These are phyloP conservation scores for Cercospora citrullina DNA, from an alignment of 2,329 filamentous ascomycete species.

Conservation along the genomic window DNA sequence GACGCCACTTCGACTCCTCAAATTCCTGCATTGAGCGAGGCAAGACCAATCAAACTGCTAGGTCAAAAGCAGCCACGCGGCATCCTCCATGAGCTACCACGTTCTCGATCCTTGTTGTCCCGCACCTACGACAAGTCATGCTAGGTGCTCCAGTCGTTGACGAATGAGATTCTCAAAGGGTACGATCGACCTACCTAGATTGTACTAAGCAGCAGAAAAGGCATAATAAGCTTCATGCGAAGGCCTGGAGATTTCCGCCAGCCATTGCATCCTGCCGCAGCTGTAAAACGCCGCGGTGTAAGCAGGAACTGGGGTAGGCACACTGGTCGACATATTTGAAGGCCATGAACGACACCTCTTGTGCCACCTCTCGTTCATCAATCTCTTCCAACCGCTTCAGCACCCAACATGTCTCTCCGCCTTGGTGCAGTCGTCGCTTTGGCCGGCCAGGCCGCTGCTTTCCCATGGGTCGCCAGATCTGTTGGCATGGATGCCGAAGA, in stretches of 20 bases:
- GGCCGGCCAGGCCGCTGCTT: constrained; percentile 37
- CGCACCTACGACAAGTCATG: background rate
- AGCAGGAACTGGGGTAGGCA: background rate
- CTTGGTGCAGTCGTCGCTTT: constrained; percentile 27
- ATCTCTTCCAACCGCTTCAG: background rate
- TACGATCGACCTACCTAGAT: background rate
- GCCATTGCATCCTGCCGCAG: background rate
- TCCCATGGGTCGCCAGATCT: constrained; percentile 43
- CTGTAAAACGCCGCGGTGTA: background rate
- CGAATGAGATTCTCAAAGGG: background rate
- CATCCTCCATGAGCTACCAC: background rate
- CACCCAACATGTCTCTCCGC: constrained; percentile 4
- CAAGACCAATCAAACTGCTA: background rate
- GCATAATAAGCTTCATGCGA: constrained; percentile 5
- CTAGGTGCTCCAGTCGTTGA: background rate
- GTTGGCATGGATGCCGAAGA: constrained; percentile 19
- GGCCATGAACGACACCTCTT: background rate
- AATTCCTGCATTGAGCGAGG: background rate
- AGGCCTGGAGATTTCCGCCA: constrained; percentile 1
- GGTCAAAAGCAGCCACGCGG: background rate
- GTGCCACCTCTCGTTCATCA: background rate
- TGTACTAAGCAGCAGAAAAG: background rate
- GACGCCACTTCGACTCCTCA: background rate
- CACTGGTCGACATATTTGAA: background rate
- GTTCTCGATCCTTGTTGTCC: background rate